phyloP scores from a whole-genome alignment of 495 filamentous ascomycete genomes.

The Cercophora samala region DNA sequence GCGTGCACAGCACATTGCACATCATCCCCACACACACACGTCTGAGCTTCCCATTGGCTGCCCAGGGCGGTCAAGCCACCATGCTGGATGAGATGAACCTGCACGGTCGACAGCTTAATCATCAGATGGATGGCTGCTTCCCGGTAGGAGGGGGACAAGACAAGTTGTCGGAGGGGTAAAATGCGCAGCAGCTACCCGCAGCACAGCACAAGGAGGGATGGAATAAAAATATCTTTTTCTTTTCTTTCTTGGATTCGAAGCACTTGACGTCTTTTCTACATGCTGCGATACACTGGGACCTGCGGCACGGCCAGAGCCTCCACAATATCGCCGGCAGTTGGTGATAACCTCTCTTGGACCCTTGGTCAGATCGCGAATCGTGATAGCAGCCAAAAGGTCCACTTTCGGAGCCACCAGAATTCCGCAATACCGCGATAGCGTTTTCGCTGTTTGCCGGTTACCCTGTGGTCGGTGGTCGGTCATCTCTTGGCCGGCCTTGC shows the following conservation, averaged over 20 bases:
- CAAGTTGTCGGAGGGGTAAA: slow-evolving; percentile 21
- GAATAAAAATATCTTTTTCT: slow-evolving; percentile 35
- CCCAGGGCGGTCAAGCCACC: slow-evolving; percentile 19
- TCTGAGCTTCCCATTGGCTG: slow-evolving; percentile 26
- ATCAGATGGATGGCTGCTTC: slow-evolving; percentile 7
- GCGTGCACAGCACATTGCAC: slow-evolving; percentile 16
- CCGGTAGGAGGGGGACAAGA: slow-evolving; percentile 11
- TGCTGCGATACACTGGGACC: slow-evolving; percentile 21
- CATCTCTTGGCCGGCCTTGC: slow-evolving; percentile 9
- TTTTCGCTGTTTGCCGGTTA: background rate
- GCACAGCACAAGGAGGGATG: slow-evolving; percentile 26
- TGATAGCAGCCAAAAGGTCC: background rate
- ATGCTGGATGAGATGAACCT: slow-evolving; percentile 8
- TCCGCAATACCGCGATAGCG: background rate
- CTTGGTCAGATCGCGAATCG: background rate
- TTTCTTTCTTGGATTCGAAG: background rate
- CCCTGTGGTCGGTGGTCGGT: background rate
- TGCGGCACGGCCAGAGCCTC: slow-evolving; percentile 30
- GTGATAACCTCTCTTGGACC: slow-evolving; percentile 2
- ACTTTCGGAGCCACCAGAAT: background rate
- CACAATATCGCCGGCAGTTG: slow-evolving; percentile 22
- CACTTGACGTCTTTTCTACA: slow-evolving; percentile 22
- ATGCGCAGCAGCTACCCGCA: slow-evolving; percentile 26
- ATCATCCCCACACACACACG: slow-evolving; percentile 12
- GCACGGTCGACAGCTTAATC: slow-evolving; percentile 8